Conservation (phyloP, 305 asterid species). For the Salvia sclarea region DNA sequence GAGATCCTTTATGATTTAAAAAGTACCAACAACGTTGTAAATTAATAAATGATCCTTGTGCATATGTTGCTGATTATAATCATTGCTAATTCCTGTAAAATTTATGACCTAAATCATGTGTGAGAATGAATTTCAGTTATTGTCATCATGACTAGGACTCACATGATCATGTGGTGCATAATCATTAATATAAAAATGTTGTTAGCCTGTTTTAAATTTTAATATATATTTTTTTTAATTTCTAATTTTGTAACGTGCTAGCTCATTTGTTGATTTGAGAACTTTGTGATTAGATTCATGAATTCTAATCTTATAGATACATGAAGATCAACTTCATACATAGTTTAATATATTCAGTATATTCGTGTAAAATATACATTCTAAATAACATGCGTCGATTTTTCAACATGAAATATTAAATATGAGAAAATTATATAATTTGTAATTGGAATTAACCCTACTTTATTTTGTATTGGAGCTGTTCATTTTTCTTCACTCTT, state of each 20-base stretch:
- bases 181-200: background rate
- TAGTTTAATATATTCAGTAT: too few species aligned
- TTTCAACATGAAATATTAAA: too few species aligned
- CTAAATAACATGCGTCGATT: too few species aligned
- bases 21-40: background rate
- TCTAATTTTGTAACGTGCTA: background rate
- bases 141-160: constrained; percentile 16
- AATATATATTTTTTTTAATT: too few species aligned
- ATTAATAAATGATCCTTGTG: background rate
- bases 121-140: constrained; percentile 3
- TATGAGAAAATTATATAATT: background rate
- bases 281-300: background rate
- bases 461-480: background rate
- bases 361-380: too few species aligned
- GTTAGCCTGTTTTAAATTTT: background rate
- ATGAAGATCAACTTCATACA: too few species aligned
- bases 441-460: too few species aligned
- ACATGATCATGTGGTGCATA: constrained; percentile 20
- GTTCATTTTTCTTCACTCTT: background rate
- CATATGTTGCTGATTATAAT: background rate
- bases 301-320: too few species aligned
- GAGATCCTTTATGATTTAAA: background rate
- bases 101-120: constrained; percentile 6
- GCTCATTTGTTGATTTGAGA: background rate
- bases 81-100: background rate